phyloP scores from a whole-genome alignment of 805 yeast species.

The Candida saitoana region DNA sequence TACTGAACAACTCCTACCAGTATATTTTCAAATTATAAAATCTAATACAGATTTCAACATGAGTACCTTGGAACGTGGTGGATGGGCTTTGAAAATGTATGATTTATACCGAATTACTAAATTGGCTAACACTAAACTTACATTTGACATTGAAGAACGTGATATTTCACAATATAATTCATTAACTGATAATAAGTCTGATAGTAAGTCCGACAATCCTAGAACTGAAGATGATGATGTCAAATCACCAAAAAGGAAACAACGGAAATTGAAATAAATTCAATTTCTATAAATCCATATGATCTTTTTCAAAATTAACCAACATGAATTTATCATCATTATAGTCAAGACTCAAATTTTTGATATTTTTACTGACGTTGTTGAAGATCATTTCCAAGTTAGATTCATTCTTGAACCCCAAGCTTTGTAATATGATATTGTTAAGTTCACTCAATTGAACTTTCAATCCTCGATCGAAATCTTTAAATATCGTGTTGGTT shows the following conservation, averaged over 20 bases:
- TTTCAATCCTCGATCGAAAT: constrained; percentile 16
- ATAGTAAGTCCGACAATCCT: not conserved
- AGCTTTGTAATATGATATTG: constrained; percentile 17
- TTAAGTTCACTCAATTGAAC: constrained; percentile 22
- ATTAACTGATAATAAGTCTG: constrained; percentile 3
- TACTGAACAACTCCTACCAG: constrained; percentile 28
- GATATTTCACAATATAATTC: constrained; percentile 7
- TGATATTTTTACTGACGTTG: constrained; percentile 28
- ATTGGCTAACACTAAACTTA: constrained; percentile 12
- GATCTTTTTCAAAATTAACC: constrained; percentile 35
- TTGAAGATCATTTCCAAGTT: constrained; percentile 29
- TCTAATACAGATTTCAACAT: constrained; percentile 7
- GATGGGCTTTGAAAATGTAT: constrained; percentile 34
- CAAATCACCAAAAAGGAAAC: constrained; percentile 3
- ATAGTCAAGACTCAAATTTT: constrained; percentile 21
- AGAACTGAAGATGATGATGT: constrained; percentile 3
- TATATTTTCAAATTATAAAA: constrained; percentile 14
- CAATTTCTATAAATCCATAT: constrained; percentile 21
- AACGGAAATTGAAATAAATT: constrained; percentile 1
- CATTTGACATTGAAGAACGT: constrained; percentile 15
- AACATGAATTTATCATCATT: constrained; percentile 33
- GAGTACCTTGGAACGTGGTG: constrained; percentile 28
- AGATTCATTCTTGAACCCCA: constrained; percentile 23
- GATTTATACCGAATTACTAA: constrained; percentile 21
- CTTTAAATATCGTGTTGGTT: constrained; percentile 17